These are phyloP conservation scores for Simplicillium sp. DNA, from an alignment of 2,329 filamentous ascomycete species.

Conservation along the genomic window DNA sequence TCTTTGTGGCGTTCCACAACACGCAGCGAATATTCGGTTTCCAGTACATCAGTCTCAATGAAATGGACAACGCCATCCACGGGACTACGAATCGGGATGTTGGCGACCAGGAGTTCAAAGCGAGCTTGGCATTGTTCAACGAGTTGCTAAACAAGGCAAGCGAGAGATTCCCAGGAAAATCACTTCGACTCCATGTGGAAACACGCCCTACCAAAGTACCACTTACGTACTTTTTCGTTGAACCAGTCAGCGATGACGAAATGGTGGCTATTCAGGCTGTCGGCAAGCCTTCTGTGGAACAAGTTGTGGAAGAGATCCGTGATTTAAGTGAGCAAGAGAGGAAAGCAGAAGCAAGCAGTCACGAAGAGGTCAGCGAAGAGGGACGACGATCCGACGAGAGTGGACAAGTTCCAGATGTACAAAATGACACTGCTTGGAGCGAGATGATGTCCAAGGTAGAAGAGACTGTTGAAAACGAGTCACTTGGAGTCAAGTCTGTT, in stretches of 20 bases:
- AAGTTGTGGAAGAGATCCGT: conserved; percentile 56
- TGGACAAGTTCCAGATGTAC: conserved; percentile 7
- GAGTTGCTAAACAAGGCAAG: conserved; percentile 69
- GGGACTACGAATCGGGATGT: conserved; percentile 56
- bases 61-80: conserved; percentile 89
- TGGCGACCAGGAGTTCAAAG: conserved; percentile 77
- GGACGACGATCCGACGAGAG: neutral
- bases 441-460: conserved; percentile 46
- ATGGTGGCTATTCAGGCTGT: conserved; percentile 65
- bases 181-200: conserved; percentile 75
- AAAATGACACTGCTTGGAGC: conserved; percentile 37
- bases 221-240: conserved; percentile 83
- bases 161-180: conserved; percentile 62
- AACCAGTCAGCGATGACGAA: conserved; percentile 66
- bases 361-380: conserved; percentile 9
- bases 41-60: conserved; percentile 77
- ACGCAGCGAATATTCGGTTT: conserved; percentile 93
- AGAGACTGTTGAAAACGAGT: conserved; percentile 48
- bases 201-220: conserved; percentile 51
- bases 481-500: conserved; percentile 39
- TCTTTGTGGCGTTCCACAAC: conserved; percentile 96
- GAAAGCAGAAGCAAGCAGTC: conserved; percentile 11
- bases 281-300: conserved; percentile 54
- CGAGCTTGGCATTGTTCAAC: conserved; percentile 72
- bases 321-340: conserved; percentile 30